phyloP scores from a whole-genome alignment of 192 early-diverging fungal species.

The Entomortierella chlamydospora region DNA sequence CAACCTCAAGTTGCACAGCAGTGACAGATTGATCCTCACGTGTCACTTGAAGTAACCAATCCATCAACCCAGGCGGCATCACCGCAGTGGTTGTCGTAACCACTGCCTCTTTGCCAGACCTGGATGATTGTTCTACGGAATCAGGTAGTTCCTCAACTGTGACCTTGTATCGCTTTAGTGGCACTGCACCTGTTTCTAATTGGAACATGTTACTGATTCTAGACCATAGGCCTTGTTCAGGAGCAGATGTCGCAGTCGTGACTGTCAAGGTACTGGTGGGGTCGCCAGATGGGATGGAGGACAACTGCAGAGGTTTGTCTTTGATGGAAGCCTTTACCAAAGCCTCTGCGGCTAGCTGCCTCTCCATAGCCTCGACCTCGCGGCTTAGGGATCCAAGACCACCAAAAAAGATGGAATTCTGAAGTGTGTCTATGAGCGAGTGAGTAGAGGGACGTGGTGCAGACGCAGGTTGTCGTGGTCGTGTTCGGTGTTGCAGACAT shows the following conservation, averaged over 20 bases:
- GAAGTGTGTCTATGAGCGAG: not conserved
- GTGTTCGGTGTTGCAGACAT: not conserved
- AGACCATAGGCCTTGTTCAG: not conserved
- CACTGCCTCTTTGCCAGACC: not conserved
- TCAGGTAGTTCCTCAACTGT: slow-evolving; percentile 8
- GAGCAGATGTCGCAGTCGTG: not conserved
- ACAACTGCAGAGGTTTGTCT: not conserved
- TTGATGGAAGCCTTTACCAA: no score
- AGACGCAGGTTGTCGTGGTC: not conserved
- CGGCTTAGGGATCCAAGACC: slow-evolving; percentile 10
- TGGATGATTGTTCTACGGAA: not conserved
- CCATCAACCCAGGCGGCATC: not conserved
- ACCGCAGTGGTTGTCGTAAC: not conserved
- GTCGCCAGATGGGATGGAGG: not conserved
- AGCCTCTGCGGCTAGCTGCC: slow-evolving; percentile 6
- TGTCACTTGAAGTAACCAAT: not conserved
- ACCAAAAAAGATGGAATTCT: slow-evolving; percentile 18
- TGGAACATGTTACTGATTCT: not conserved
- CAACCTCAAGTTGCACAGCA: not conserved
- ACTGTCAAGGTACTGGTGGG: not conserved
- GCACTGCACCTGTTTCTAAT: not conserved
- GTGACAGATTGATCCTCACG: not conserved
- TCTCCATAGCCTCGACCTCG: slow-evolving; percentile 11
- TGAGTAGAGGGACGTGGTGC: not conserved
- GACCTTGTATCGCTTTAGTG: slow-evolving; percentile 10